Evolutionary conservation across 2,329 filamentous ascomycete species (phyloP).

Genomic region (Cladosporium colombiae): DNA sequence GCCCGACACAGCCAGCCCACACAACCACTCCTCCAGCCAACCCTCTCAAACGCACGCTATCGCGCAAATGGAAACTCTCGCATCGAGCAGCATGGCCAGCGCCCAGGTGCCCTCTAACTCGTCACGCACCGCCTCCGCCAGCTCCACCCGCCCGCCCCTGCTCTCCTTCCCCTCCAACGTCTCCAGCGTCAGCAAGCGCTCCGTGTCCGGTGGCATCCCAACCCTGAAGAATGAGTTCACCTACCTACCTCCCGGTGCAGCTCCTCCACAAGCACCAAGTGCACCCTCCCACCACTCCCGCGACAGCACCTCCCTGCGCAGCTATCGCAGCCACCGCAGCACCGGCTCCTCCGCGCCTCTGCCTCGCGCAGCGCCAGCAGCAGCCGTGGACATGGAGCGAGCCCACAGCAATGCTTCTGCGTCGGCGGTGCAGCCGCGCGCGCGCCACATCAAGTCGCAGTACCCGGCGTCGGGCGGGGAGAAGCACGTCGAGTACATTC

Average conservation of each 20-base stretch:
- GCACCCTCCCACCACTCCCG: conserved; percentile 40
- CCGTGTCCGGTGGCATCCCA: conserved; percentile 22
- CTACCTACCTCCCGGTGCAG: conserved; percentile 18
- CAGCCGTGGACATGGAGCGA: not conserved
- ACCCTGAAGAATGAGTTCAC: conserved; percentile 18
- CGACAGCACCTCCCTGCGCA: conserved; percentile 24
- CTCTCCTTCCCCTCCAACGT: conserved; percentile 46
- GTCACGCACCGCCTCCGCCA: conserved; percentile 25
- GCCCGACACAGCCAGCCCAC: not conserved
- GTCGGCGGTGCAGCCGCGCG: conserved; percentile 6
- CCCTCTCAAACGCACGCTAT: not conserved
- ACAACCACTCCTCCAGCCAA: not conserved
- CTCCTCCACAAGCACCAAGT: conserved; percentile 29
- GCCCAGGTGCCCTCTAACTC: conserved; percentile 35
- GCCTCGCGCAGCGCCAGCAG: conserved; percentile 16
- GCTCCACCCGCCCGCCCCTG: conserved; percentile 40
- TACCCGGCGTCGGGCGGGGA: conserved; percentile 55
- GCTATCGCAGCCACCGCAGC: conserved; percentile 11
- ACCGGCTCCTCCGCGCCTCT: conserved; percentile 1
- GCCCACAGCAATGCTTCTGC: not conserved
- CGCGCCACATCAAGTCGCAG: conserved; percentile 46
- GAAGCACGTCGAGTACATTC: conserved; percentile 97
- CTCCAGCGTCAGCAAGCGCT: conserved; percentile 32
- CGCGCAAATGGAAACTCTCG: conserved; percentile 15
- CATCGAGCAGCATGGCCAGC: conserved; percentile 5